Conservation (phyloP, 306 rosid species). For the Dalbergia cochinchinensis region DNA sequence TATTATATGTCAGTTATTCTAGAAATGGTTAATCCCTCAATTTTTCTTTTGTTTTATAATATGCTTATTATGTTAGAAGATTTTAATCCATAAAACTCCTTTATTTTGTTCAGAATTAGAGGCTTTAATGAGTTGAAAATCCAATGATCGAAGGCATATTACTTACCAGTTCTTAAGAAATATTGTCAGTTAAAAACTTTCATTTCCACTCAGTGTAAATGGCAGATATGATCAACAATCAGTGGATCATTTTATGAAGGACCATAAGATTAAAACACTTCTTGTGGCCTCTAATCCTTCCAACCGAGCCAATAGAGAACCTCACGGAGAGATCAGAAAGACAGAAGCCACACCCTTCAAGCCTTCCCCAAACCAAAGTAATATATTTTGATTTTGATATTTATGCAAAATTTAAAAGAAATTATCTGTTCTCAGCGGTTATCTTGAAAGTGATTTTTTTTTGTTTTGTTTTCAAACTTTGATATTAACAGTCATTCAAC, state of each 20-base stretch:
- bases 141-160: not conserved
- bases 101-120: too few species aligned
- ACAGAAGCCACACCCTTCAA: too few species aligned
- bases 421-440: not conserved
- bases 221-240: slow-evolving; percentile 4
- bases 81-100: too few species aligned
- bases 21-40: too few species aligned
- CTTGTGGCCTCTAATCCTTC: not conserved
- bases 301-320: not conserved
- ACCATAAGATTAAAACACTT: not conserved
- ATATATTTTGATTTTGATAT: not conserved
- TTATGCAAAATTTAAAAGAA: not conserved
- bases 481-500: not conserved
- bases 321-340: not conserved
- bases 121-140: not conserved
- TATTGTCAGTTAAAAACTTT: not conserved
- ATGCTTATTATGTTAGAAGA: too few species aligned
- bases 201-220: slow-evolving; percentile 4
- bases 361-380: not conserved
- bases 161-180: not conserved
- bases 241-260: not conserved
- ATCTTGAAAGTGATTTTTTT: not conserved
- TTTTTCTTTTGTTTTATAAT: too few species aligned
- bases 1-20: too few species aligned
- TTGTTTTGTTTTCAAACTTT: not conserved